Evolutionary conservation across 1,284 basidiomycete species (phyloP), one percentile per base, ranked within the genome.

Genomic region (Ceratorhiza oryzae-sativae): DNA sequence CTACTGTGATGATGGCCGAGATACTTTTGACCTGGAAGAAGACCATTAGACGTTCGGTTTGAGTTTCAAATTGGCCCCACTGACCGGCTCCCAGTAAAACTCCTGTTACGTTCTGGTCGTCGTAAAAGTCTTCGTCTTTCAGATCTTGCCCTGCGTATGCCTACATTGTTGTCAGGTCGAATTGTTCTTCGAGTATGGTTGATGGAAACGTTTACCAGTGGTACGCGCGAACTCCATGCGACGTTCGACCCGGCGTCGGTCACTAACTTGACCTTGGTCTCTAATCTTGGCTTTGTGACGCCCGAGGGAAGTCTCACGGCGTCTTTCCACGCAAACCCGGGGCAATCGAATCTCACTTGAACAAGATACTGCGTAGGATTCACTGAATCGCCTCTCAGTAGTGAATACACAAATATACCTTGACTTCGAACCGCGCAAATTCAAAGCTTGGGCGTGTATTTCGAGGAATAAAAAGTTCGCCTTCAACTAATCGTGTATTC

Each of bases 121-220:
- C 58, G 13, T 60, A 60, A n/a, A 60, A 60, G n/a, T 60, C 58
- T 45, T 60, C 58, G 13, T 60, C 58, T 27, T 60, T 42, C 41
- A 60, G 18, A 36, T 60, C 58, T 45, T 60, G 58, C 3, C 41
- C 58, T 10, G 42, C 39, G 23, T 60, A 30, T 32, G 41, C 23
- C 58, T 60, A 45, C 13, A n/a, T 25, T n/a, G 6, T 45, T 15
- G 23, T n/a, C n/a, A 32, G 15, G 23, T 3, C 12, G 32, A 12
- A 15, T 30, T 30, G 41, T 55, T 8, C 10, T 15, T 45, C 20
- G 8, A 9, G 15, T 13, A 34, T 60, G 5, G 8, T 6, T 10
- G 8, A 45, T 2, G 23, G 15, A 42, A 13, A n/a, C 15, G 30
- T 39, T 60, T 6, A 60, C 58, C 10, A 23, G 58, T 10, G 58